Base-by-base conservation (phyloP, 257 asterid genomes). In the Scutellaria barbata region DNA sequence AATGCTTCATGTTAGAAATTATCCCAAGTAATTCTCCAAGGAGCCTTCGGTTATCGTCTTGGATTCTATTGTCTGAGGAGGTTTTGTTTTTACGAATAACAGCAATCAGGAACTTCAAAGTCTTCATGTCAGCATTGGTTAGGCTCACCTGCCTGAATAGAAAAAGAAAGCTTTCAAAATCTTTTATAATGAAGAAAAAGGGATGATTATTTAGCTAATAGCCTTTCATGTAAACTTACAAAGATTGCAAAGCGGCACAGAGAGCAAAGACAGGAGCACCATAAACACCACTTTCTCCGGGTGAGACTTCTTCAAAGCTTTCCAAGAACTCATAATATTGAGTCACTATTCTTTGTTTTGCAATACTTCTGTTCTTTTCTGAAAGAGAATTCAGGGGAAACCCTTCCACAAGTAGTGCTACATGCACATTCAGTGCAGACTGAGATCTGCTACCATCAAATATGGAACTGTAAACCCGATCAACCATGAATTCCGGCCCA, bases 181-280 rank as follows among this genome's bases (percentile, higher is more conserved):
- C 14, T 43, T 17, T 6, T 37, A 46, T 6, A 30, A 30, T 66
- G 16, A 51, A 56, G 46, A 12, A 54, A 53, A 57, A 64, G 46
- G 63, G 47, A 6, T 33, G 59, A 33, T 25, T 4, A 30, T 37
- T 59, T 12, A 37, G 3, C 6, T 37, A 68, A 18, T 69, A 46
- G 35, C 4, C 3, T 30, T 30, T 30, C 35, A 30, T 53, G 40
- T n/a, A 68, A 69, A 89, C 99, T 86, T 85, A 95, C 98, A 66
- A 82, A 71, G 85, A 83, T 80, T 84, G 96, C 82, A 90, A 71
- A 18, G 96, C 88, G 35, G 99, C 97, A 76, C 81, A 85, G 53
- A 95, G 84, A 71, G 92, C 88, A 82, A 83, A 86, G 22, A 92
- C 88, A 30, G 99, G 97, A 75, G 90, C 85, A 62, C 97, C 97